These are phyloP conservation scores for Purpureocillium lavendulum DNA, from an alignment of 2,329 filamentous ascomycete species.

Conservation along the genomic window DNA sequence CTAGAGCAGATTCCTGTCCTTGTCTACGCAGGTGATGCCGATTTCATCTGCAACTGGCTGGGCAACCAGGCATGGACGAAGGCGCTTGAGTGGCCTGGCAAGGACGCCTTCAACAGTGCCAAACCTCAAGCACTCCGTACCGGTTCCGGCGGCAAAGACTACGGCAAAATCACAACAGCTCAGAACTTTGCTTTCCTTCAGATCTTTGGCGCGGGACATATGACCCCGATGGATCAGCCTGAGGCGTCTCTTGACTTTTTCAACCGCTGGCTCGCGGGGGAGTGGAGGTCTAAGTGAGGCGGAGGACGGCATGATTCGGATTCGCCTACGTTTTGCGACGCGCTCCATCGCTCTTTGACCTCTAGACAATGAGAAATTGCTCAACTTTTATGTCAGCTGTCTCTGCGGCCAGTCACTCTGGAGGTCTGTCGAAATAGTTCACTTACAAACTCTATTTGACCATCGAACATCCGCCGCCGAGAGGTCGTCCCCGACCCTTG, in stretches of 20 bases:
- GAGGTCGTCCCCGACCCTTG: no score
- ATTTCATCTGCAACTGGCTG: constrained; percentile 95
- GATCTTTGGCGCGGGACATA: constrained; percentile 83
- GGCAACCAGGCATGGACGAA: constrained; percentile 94
- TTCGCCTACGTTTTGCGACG: no score
- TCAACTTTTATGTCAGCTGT: no score
- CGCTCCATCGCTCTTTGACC: no score
- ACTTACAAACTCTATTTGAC: no score
- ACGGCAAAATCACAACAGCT: constrained; percentile 74
- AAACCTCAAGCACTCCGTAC: constrained; percentile 62
- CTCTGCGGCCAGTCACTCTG: no score
- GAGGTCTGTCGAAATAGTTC: no score
- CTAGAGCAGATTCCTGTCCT: constrained; percentile 88
- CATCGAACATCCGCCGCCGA: no score
- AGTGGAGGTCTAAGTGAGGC: constrained; percentile 47
- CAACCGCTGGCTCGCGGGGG: constrained; percentile 84
- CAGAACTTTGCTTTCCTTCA: constrained; percentile 92
- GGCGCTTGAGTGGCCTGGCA: constrained; percentile 83
- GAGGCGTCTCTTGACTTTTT: constrained; percentile 82
- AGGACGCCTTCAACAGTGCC: constrained; percentile 69
- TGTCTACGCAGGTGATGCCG: constrained; percentile 83
- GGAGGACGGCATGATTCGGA: background rate
- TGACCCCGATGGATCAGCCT: constrained; percentile 94
- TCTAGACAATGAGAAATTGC: no score
- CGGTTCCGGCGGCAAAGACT: constrained; percentile 31